Conservation (phyloP, 345 rosid species). For the Arabidopsis arenosa region DNA sequence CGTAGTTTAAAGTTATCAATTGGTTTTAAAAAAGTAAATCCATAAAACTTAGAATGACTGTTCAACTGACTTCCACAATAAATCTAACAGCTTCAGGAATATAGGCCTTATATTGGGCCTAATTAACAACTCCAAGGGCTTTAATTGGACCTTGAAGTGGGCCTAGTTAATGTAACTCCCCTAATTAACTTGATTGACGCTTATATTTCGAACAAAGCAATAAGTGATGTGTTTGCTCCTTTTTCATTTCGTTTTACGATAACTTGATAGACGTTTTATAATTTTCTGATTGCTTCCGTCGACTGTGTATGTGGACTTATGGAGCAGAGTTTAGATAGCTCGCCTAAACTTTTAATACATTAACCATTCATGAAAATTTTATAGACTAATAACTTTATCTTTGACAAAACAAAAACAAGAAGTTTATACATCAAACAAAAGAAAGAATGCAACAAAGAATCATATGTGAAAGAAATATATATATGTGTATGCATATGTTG, state of each 20-base stretch:
- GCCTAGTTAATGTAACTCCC: neutral
- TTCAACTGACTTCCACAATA: neutral
- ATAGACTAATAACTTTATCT: neutral
- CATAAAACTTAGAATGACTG: neutral
- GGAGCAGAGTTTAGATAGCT: neutral
- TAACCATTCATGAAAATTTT: neutral
- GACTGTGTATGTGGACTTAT: neutral
- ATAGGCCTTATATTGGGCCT: neutral
- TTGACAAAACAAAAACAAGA: neutral
- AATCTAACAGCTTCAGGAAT: neutral
- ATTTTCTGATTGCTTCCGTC: neutral
- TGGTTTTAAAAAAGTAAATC: too few relatives aligned
- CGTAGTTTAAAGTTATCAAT: too few relatives aligned
- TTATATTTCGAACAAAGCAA: neutral
- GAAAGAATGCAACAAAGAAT: constrained; percentile 42
- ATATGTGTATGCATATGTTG: constrained; percentile 7
- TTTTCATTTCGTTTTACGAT: neutral
- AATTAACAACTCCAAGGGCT: neutral
- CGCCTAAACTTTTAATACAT: neutral
- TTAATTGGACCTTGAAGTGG: neutral
- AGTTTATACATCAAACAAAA: constrained; percentile 22
- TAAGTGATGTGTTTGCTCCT: neutral
- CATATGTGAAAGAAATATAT: neutral
- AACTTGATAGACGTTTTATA: neutral
- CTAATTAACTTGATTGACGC: neutral